These are phyloP conservation scores for Excoecaria agallocha DNA, from an alignment of 345 rosid species.

Conservation along the genomic window DNA sequence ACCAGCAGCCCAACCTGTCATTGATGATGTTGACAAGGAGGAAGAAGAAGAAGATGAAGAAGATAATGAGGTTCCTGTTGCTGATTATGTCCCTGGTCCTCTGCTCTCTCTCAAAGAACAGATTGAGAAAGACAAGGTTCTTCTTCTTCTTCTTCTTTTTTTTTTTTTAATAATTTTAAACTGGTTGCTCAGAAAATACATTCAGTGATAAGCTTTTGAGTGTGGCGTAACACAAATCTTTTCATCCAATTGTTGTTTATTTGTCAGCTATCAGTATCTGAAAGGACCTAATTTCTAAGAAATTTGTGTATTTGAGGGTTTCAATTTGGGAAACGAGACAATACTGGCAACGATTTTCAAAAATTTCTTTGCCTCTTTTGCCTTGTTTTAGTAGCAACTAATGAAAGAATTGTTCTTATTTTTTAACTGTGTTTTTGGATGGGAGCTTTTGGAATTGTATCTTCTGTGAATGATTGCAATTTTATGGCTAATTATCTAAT, in stretches of 20 bases:
- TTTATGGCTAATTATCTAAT: neutral
- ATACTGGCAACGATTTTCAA: neutral
- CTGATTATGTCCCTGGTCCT: slow-evolving; percentile 51
- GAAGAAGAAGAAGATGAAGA: slow-evolving; percentile 27
- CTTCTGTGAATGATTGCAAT: too few species aligned
- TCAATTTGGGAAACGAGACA: neutral
- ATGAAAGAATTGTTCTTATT: neutral
- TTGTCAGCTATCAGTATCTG: neutral
- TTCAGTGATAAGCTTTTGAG: neutral
- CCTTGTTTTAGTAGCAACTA: neutral
- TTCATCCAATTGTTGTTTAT: neutral
- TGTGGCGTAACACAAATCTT: neutral
- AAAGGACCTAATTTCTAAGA: neutral
- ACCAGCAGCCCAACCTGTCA: slow-evolving; percentile 3
- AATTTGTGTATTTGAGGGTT: neutral
- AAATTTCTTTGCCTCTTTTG: neutral
- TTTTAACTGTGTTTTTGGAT: neutral
- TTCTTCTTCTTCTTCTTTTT: neutral
- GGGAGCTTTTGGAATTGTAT: too few species aligned
- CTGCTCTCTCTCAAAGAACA: slow-evolving; percentile 56
- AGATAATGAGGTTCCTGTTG: slow-evolving; percentile 19
- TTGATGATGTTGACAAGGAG: slow-evolving; percentile 7
- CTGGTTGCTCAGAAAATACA: slow-evolving; percentile 8
- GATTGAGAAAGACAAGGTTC: slow-evolving; percentile 59
- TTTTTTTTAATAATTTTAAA: neutral